phyloP scores from a whole-genome alignment of 345 rosid genomes.

The Citrus cavaleriei region DNA sequence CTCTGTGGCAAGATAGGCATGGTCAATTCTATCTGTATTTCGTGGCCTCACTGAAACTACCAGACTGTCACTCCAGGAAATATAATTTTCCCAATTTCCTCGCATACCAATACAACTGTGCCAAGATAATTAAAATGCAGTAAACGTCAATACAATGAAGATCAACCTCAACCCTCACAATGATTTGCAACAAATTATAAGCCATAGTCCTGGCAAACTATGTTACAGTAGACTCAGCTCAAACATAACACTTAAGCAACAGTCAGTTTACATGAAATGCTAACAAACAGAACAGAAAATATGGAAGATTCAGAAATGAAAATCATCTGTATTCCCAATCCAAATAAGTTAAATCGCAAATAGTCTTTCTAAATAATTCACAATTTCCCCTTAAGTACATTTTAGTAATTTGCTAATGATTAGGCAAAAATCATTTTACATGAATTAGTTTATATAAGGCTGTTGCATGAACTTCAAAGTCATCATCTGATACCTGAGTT shows the following conservation, averaged over 20 bases:
- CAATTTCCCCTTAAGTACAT: not conserved
- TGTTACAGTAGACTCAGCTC: not conserved
- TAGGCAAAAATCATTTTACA: not conserved
- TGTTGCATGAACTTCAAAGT: not conserved
- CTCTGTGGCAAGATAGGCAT: not conserved
- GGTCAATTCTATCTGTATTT: not conserved
- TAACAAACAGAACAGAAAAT: not conserved
- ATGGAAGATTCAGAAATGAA: not conserved
- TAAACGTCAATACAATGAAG: not conserved
- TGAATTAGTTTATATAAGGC: not conserved
- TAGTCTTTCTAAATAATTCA: not conserved
- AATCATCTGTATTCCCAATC: not conserved
- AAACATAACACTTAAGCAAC: not conserved
- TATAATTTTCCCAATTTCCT: not conserved
- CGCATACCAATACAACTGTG: not conserved
- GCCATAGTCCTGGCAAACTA: not conserved
- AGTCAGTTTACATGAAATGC: not conserved
- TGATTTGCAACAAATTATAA: not conserved
- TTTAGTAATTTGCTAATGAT: not conserved
- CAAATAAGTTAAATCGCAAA: not conserved
- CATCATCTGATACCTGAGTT: constrained; percentile 40
- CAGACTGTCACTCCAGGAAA: not conserved
- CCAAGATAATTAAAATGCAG: not conserved
- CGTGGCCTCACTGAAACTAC: not conserved
- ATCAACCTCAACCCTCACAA: not conserved